A percentile compares a stretch with the other conserved stretches of the same genome.
Conservation (phyloP, 345 rosid genomes). For the Rhizophora apiculata region DNA sequence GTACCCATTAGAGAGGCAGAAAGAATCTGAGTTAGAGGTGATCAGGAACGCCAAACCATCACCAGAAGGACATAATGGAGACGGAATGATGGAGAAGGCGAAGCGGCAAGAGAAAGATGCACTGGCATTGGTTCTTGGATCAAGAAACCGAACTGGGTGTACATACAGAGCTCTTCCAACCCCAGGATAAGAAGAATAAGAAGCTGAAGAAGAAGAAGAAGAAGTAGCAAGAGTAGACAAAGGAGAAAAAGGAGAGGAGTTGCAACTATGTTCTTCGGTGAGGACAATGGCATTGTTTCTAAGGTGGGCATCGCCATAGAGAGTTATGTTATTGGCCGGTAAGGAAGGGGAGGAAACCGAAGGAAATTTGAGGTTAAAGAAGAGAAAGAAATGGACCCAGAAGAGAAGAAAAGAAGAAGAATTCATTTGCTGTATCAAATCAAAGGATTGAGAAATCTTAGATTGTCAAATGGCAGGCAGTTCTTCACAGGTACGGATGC, state of each 20-base stretch:
- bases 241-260: constrained; percentile 12
- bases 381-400: constrained; percentile 37
- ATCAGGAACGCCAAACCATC: constrained; percentile 82
- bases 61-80: constrained; percentile 61
- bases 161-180: constrained; percentile 61
- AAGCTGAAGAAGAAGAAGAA: constrained; percentile 22
- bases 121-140: constrained; percentile 40
- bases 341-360: constrained; percentile 32
- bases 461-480: background rate
- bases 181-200: constrained; percentile 20
- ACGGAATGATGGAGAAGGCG: constrained; percentile 56
- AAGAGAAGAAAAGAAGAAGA: constrained; percentile 18
- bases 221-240: background rate
- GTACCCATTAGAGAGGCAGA: constrained; percentile 54
- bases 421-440: constrained; percentile 12
- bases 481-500: background rate
- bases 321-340: constrained; percentile 49
- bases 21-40: constrained; percentile 65
- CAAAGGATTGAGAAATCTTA: background rate
- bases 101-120: constrained; percentile 66
- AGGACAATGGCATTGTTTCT: constrained; percentile 52
- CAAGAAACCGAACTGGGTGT: constrained; percentile 57
- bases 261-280: constrained; percentile 51
- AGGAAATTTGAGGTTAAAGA: constrained; percentile 24
- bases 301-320: constrained; percentile 64